Base-by-base conservation (phyloP, 2,329 filamentous ascomycete species). In the Curvularia verruculosa region DNA sequence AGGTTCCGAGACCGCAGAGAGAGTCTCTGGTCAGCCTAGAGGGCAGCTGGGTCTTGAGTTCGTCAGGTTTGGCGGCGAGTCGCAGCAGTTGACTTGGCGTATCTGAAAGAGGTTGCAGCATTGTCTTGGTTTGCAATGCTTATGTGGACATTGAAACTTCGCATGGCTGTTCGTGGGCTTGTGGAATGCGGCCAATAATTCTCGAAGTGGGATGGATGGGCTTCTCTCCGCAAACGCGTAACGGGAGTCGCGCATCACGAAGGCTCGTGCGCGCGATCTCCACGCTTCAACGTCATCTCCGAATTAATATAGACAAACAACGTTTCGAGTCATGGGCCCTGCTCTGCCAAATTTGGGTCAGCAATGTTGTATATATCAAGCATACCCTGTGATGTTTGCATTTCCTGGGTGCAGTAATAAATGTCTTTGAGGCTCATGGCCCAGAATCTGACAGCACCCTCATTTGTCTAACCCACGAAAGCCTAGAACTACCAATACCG, bases 401-500 rank as follows among this genome's bases (percentile, higher is more conserved):
- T 13, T 41, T 12, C 39, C 21, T 12, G 24, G 39, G 13, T 36
- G 34, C 34, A n/a, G 15, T 36, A 15, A 18, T 36, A 6, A 13
- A 8, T n/a, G 12, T 12, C 15, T 5, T 36, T 15, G 34, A 36
- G 34, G 15, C 34, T 3, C 9, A 15, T 10, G 12, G 24, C 26
- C 18, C 26, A 34, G 12, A 21, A 21, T 7, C 43, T 21, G 12
- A 46, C 9, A 19, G 15, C 29, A n/a, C n/a, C 24, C n/a, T 28
- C 10, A n/a, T 29, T 18, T 15, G 23, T n/a, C 34, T 39, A 34
- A 52, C 13, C n/a, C 46, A 49, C 75, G 76, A 18, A 74, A 76
- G 1, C 76, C 74, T 26, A n/a, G n/a, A n/a, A n/a, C 70, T 67
- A 7, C 74, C 75, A 52, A 78, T 69, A 69, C 72, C 76, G 2